phyloP scores from a whole-genome alignment of 108 stramenopile genomes.

The Pseudonitzschia delicatissima region DNA sequence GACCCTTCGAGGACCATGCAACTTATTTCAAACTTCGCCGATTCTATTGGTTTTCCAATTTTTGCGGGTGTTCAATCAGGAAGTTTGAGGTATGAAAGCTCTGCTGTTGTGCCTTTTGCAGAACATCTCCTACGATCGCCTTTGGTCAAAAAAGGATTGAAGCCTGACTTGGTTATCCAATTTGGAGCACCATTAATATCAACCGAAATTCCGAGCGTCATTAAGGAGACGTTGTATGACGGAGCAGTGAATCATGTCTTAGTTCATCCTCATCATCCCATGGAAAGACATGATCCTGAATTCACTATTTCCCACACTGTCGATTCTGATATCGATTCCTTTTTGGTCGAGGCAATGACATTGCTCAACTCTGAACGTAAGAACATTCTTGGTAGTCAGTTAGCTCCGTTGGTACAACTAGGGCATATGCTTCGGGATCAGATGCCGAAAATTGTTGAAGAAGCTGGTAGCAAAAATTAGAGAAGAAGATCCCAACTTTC shows the following conservation, averaged over 20 bases:
- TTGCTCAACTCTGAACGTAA: background rate
- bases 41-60: conserved; percentile 68
- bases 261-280: conserved; percentile 57
- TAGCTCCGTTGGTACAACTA: conserved; percentile 57
- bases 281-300: conserved; percentile 66
- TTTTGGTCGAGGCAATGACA: conserved; percentile 30
- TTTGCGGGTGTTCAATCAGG: conserved; percentile 73
- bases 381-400: conserved; percentile 38
- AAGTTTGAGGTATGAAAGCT: conserved; percentile 46
- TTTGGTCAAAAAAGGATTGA: conserved; percentile 46
- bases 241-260: conserved; percentile 49
- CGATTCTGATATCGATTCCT: conserved; percentile 44
- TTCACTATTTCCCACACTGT: conserved; percentile 68
- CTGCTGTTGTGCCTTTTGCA: conserved; percentile 69
- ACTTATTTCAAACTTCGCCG: conserved; percentile 60
- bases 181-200: conserved; percentile 83
- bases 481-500: background rate
- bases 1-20: conserved; percentile 33
- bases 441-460: conserved; percentile 61
- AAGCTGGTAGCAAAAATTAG: conserved; percentile 31
- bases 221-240: conserved; percentile 33
- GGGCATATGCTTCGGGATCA: conserved; percentile 45
- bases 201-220: conserved; percentile 64
- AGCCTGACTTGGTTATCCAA: conserved; percentile 86
- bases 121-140: conserved; percentile 80